Percentiles rank a stretch among this genome's conserved stretches.
Conservation (phyloP, 2,329 filamentous ascomycete genomes). For the Paraphoma sp. region DNA sequence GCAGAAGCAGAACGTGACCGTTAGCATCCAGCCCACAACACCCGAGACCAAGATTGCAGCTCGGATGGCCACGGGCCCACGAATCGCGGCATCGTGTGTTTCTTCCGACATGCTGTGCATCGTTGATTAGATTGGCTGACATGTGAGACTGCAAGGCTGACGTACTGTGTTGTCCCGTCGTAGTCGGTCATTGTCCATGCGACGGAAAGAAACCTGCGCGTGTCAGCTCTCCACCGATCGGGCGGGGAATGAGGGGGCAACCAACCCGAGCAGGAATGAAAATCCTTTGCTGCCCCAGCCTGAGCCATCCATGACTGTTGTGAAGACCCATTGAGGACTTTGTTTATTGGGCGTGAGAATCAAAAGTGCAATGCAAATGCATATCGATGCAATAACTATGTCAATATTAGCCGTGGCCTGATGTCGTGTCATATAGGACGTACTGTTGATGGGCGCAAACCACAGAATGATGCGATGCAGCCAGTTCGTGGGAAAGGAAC, state of each 20-base stretch:
- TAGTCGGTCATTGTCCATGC: conserved; percentile 74
- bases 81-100: conserved; percentile 67
- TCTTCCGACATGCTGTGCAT: conserved; percentile 67
- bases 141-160: conserved; percentile 20
- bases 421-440: background rate
- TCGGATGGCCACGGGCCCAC: conserved; percentile 66
- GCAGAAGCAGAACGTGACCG: conserved; percentile 69
- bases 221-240: conserved; percentile 10
- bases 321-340: conserved; percentile 66
- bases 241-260: conserved; percentile 20
- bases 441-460: conserved; percentile 72
- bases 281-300: conserved; percentile 68
- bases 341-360: conserved; percentile 66
- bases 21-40: conserved; percentile 66
- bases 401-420: conserved; percentile 8
- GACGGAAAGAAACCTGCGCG: conserved; percentile 58
- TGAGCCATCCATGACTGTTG: conserved; percentile 66
- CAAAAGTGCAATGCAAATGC: conserved; percentile 65
- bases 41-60: conserved; percentile 67
- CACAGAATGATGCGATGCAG: conserved; percentile 67
- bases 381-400: conserved; percentile 63
- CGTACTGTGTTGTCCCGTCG: conserved; percentile 69
- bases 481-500: conserved; percentile 66
- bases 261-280: conserved; percentile 66
- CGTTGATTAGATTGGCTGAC: conserved; percentile 29